Percentiles rank a stretch among this genome's conserved stretches.
Evolutionary conservation across 768 basidiomycete species (phyloP).

Genomic region (Clathrus columnatus): DNA sequence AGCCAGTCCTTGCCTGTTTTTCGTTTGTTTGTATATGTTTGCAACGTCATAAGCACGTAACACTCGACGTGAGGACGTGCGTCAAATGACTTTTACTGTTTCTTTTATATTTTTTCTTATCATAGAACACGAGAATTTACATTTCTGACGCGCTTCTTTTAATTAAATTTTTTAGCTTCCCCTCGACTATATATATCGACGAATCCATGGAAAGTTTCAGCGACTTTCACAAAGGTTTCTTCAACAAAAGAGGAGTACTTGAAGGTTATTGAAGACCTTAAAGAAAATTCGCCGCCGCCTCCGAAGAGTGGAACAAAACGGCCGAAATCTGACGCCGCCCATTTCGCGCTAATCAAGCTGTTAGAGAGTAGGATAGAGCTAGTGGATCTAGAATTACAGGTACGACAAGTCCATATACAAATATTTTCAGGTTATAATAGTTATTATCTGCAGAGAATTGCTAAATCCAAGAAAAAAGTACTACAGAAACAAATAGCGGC

Average conservation of each 20-base stretch:
- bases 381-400: conserved; percentile 63
- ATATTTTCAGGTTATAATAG: conserved; percentile 13
- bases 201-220: conserved; percentile 85
- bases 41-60: conserved; percentile 25
- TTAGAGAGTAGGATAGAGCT: conserved; percentile 57
- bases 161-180: conserved; percentile 52
- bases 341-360: conserved; percentile 49
- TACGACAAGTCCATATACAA: conserved; percentile 27
- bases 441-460: conserved; percentile 49
- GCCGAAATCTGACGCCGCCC: conserved; percentile 49
- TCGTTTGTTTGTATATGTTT: conserved; percentile 68
- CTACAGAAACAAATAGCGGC: conserved; percentile 48
- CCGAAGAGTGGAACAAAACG: conserved; percentile 30
- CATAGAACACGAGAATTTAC: conserved; percentile 1
- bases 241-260: conserved; percentile 69
- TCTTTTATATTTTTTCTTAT: conserved; percentile 20
- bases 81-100: conserved; percentile 8
- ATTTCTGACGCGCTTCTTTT: conserved; percentile 1
- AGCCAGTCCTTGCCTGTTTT: conserved; percentile 34
- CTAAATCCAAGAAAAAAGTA: conserved; percentile 58
- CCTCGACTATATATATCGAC: conserved; percentile 77
- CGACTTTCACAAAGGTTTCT: conserved; percentile 63
- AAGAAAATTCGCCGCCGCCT: conserved; percentile 35
- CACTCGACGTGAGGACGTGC: conserved; percentile 31
- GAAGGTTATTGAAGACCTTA: conserved; percentile 52